Base-by-base conservation (phyloP, 495 filamentous ascomycete genomes). In the Amorphotheca resinae region DNA sequence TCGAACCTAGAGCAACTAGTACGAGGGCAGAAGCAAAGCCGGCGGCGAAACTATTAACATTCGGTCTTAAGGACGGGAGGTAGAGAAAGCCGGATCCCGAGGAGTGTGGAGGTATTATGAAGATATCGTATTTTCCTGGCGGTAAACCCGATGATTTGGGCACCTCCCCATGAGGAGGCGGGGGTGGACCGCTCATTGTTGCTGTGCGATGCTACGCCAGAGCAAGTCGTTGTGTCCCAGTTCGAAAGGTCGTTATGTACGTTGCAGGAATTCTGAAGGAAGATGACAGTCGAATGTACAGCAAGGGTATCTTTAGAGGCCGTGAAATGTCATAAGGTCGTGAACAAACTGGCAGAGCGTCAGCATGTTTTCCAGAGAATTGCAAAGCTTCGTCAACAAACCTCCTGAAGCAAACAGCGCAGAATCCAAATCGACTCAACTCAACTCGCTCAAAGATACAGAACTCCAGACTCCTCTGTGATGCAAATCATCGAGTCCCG, bases 51-150 rank as follows among this genome's bases (percentile, higher is more conserved):
- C 85, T 93, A 63, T 95, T 95, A 50, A 79, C 68, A 52, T 93
- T 76, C 20, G 84, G 79, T 54, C 81, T 72, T 22, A 98, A 59
- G 0, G 85, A 95, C 0, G 91, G 91, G 17, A 98, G 76, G 61
- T 98, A 98, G 8, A 98, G 65, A 59, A 98, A 95, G 9, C 91
- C 91, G 0, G 76, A 73, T 45, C 91, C 91, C 9, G 88, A 73
- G 7, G 87, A 87, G 56, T 95, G 85, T n/a, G 84, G 84, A 2
- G 91, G 89, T 44, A 98, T 87, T 52, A 98, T 80, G 64, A 95
- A 95, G 63, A 95, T 93, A 63, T 96, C 89, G 65, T 93, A 96
- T 57, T 87, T 87, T 22, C 87, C 85, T 0, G 76, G 63, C 0
- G 85, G 87, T 2, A 93, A 68, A 42, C 77, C 81, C 7, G 62